phyloP scores from a whole-genome alignment of 306 rosid species.

The Ochetophila trinervis region DNA sequence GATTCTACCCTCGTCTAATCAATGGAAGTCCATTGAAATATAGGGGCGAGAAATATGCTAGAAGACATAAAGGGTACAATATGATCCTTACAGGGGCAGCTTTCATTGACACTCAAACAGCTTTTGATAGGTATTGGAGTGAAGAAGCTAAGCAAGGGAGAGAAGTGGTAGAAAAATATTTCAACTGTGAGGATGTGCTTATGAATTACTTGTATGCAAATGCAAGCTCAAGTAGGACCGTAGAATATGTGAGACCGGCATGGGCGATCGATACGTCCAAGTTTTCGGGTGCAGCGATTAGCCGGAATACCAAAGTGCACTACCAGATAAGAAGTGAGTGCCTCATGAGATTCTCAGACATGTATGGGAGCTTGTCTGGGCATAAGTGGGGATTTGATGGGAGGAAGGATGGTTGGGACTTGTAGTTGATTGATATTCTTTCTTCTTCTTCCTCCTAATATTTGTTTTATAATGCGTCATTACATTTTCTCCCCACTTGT shows the following conservation, averaged over 20 bases:
- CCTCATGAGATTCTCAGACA: slow-evolving; percentile 59
- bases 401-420: slow-evolving; percentile 95
- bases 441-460: background rate
- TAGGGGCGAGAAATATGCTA: slow-evolving; percentile 73
- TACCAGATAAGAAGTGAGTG: slow-evolving; percentile 67
- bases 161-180: slow-evolving; percentile 61
- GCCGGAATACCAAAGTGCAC: slow-evolving; percentile 77
- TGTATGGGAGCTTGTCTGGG: slow-evolving; percentile 65
- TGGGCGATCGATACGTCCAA: slow-evolving; percentile 98
- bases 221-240: slow-evolving; percentile 69
- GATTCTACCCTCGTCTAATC: slow-evolving; percentile 89
- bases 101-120: slow-evolving; percentile 64
- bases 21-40: slow-evolving; percentile 66
- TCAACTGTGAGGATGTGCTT: slow-evolving; percentile 91
- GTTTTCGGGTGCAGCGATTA: slow-evolving; percentile 87
- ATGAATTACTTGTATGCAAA: slow-evolving; percentile 86
- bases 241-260: slow-evolving; percentile 91
- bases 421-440: slow-evolving; percentile 39
- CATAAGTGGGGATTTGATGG: slow-evolving; percentile 66
- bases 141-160: slow-evolving; percentile 67
- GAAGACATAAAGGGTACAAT: slow-evolving; percentile 77
- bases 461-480: too few relatives aligned
- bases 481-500: background rate
- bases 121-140: slow-evolving; percentile 85
- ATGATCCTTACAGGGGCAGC: slow-evolving; percentile 99